phyloP scores from a whole-genome alignment of 352 stramenopile species.

The Pythium periplocum region DNA sequence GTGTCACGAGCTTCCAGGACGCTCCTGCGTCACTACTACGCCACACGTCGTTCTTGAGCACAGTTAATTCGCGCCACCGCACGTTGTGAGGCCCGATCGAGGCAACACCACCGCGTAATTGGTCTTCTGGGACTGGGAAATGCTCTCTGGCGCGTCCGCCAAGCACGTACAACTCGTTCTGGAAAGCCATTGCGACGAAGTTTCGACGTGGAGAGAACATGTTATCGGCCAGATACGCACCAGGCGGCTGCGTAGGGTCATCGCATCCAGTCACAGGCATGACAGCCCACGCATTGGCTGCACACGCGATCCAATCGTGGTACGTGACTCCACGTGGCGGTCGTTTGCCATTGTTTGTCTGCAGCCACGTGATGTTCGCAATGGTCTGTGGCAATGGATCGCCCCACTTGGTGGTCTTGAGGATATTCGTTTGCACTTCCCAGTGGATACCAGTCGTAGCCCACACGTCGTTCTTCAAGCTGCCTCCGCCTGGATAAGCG shows the following conservation, averaged over 20 bases:
- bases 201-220: constrained; percentile 76
- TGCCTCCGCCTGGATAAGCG: constrained; percentile 61
- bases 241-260: constrained; percentile 50
- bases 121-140: constrained; percentile 40
- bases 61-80: constrained; percentile 56
- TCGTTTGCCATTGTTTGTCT: constrained; percentile 65
- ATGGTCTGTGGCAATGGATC: constrained; percentile 62
- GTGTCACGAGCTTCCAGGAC: constrained; percentile 70
- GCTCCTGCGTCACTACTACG: constrained; percentile 58
- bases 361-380: constrained; percentile 61
- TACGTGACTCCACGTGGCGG: constrained; percentile 58
- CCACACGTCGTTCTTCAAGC: constrained; percentile 72
- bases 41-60: constrained; percentile 82
- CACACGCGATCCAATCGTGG: constrained; percentile 60
- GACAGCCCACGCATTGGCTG: constrained; percentile 43
- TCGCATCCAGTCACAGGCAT: constrained; percentile 41
- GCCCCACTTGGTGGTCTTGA: constrained; percentile 66
- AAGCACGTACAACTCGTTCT: constrained; percentile 57
- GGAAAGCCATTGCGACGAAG: constrained; percentile 52
- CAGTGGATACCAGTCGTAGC: constrained; percentile 53
- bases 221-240: constrained; percentile 64
- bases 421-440: constrained; percentile 45
- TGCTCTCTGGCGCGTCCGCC: constrained; percentile 59
- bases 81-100: constrained; percentile 26
- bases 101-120: constrained; percentile 37